Percentiles rank a stretch among this genome's conserved stretches.
phyloP scores from a whole-genome alignment of 208 protist species.

The Paratrypanosoma confusum region DNA sequence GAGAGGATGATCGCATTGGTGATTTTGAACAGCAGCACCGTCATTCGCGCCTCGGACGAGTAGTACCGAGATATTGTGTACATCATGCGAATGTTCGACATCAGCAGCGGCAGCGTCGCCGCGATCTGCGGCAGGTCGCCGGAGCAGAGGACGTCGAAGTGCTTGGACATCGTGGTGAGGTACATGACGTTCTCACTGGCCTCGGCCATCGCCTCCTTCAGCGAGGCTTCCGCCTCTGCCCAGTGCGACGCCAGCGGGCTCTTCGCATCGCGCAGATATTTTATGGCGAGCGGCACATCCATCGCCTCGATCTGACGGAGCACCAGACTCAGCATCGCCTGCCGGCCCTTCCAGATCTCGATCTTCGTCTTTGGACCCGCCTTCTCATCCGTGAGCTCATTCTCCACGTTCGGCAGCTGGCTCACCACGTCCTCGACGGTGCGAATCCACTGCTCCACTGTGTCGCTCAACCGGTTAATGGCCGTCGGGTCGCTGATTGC shows the following conservation, averaged over 20 bases:
- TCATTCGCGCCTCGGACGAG: conserved; percentile 91
- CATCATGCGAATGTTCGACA: conserved; percentile 96
- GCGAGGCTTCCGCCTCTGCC: conserved; percentile 71
- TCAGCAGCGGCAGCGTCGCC: conserved; percentile 90
- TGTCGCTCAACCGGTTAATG: conserved; percentile 41
- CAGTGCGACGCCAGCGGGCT: conserved; percentile 78
- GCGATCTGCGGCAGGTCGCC: conserved; percentile 88
- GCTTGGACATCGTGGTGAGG: conserved; percentile 93
- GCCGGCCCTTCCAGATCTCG: conserved; percentile 89
- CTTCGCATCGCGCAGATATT: conserved; percentile 83
- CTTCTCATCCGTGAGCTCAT: conserved; percentile 80
- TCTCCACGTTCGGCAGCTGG: conserved; percentile 79
- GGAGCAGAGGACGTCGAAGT: conserved; percentile 94
- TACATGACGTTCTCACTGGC: conserved; percentile 98
- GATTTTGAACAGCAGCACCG: conserved; percentile 95
- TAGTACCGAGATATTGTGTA: conserved; percentile 96
- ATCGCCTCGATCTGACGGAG: conserved; percentile 79
- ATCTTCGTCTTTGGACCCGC: conserved; percentile 91
- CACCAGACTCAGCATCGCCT: conserved; percentile 87
- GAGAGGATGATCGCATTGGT: conserved; percentile 94
- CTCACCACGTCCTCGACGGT: conserved; percentile 51
- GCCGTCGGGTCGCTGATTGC: conserved; percentile 64
- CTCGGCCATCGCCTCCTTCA: conserved; percentile 94
- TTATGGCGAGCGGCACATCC: conserved; percentile 65
- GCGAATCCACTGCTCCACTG: conserved; percentile 76